Evolutionary conservation across 495 filamentous ascomycete species (phyloP).

Genomic region (Aspergillus sclerotioniger): DNA sequence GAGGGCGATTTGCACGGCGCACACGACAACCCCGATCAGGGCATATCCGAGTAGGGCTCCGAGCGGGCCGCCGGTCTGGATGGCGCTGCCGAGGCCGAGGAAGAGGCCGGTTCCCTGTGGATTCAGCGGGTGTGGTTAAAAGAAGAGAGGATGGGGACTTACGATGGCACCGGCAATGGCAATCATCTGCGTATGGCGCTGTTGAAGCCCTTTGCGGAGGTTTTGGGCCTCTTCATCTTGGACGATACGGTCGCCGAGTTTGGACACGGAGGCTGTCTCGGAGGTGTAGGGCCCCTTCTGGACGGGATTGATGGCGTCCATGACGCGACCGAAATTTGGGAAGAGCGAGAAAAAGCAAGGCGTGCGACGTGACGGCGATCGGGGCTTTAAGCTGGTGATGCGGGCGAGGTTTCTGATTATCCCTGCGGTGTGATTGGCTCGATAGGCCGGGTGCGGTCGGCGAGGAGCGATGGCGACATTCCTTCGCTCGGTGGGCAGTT

Average conservation of each 20-base stretch:
- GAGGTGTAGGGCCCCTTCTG: background rate
- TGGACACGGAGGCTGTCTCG: background rate
- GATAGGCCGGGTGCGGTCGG: too few species aligned
- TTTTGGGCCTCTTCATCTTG: slow-evolving; percentile 18
- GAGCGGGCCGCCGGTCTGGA: slow-evolving; percentile 57
- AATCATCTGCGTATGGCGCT: slow-evolving; percentile 58
- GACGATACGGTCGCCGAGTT: slow-evolving; percentile 10
- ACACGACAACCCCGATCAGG: slow-evolving; percentile 40
- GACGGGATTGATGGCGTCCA: background rate
- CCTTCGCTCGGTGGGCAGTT: too few species aligned
- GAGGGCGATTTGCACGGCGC: slow-evolving; percentile 39
- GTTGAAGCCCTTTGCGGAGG: slow-evolving; percentile 33
- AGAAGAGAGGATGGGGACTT: slow-evolving; percentile 8
- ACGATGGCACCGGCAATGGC: slow-evolving; percentile 58
- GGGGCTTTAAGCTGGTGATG: background rate
- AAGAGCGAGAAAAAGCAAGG: background rate
- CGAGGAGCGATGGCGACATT: too few species aligned
- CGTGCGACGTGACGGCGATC: background rate
- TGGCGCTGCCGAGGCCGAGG: slow-evolving; percentile 56
- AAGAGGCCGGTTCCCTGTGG: slow-evolving; percentile 60
- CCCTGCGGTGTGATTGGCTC: too few species aligned
- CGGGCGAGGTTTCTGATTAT: background rate
- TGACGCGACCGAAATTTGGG: background rate
- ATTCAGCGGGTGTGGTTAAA: too few species aligned
- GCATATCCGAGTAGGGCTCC: slow-evolving; percentile 56